Conservation (phyloP, 176 grass and related monocot genomes). For the Tillandsia fasciculata region DNA sequence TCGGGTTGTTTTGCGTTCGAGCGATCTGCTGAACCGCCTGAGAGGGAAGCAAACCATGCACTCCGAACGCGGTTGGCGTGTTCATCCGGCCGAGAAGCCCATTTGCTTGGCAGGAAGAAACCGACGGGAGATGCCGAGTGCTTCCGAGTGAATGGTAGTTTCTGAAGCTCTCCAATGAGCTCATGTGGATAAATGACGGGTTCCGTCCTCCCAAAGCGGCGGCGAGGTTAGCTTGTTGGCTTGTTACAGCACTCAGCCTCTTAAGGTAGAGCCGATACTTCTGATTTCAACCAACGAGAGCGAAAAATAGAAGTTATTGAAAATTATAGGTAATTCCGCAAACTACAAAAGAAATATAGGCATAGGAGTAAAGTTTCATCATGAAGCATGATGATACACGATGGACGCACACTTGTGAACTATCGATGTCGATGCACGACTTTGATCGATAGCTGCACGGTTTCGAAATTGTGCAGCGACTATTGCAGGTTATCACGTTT, state of each 20-base stretch:
- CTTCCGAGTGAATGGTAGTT: conserved; percentile 51
- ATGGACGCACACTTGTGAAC: too few species aligned
- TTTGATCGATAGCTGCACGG: too few species aligned
- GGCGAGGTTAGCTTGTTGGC: conserved; percentile 11
- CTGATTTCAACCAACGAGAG: conserved; percentile 36
- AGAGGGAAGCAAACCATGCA: conserved; percentile 42
- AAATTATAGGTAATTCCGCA: not conserved
- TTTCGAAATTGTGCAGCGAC: too few species aligned
- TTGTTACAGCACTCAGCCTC: conserved; percentile 19
- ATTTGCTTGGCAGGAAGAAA: conserved; percentile 33
- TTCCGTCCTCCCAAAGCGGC: conserved; percentile 42
- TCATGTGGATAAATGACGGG: conserved; percentile 33
- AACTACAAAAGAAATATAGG: too few species aligned
- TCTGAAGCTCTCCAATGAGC: conserved; percentile 46
- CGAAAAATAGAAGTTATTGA: not conserved
- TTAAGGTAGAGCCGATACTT: conserved; percentile 52
- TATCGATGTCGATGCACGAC: too few species aligned
- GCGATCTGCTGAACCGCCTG: conserved; percentile 23
- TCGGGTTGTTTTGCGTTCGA: conserved; percentile 26
- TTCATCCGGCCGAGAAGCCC: conserved; percentile 46
- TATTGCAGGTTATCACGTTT: too few species aligned
- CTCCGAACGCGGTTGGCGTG: conserved; percentile 34
- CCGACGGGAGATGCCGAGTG: conserved; percentile 32
- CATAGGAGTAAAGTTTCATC: not conserved
- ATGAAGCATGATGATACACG: not conserved